phyloP scores from a whole-genome alignment of 257 asterid species.

The Rubia yunnanensis region DNA sequence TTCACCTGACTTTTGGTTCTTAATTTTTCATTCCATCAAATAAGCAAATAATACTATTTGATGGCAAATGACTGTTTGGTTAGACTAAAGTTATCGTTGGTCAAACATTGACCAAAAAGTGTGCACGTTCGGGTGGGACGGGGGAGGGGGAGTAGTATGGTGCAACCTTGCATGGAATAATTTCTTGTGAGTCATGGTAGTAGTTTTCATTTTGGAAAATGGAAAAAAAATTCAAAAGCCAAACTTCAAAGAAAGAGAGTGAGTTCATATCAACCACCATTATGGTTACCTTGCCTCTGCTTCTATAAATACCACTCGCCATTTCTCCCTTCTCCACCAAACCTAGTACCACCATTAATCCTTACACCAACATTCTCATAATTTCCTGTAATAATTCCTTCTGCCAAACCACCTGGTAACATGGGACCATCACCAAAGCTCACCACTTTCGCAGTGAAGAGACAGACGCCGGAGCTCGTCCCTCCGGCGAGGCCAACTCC shows the following conservation, averaged over 20 bases:
- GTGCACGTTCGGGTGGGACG: too few species aligned
- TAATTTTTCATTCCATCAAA: too few species aligned
- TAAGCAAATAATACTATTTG: too few species aligned
- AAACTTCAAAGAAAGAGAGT: not conserved
- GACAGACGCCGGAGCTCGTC: slow-evolving; percentile 37
- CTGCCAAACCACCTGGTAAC: too few species aligned
- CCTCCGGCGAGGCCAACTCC: slow-evolving; percentile 55
- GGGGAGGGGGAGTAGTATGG: too few species aligned
- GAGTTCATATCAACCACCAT: not conserved
- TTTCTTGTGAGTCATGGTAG: too few species aligned
- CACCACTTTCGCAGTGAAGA: slow-evolving; percentile 30
- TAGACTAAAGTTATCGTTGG: too few species aligned
- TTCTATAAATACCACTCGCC: not conserved
- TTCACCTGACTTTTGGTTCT: too few species aligned
- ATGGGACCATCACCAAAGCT: not conserved
- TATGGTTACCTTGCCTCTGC: not conserved
- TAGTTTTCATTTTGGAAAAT: too few species aligned
- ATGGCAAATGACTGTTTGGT: too few species aligned
- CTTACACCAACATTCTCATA: not conserved
- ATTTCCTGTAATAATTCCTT: not conserved
- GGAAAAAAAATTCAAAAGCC: not conserved
- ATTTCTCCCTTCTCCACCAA: not conserved
- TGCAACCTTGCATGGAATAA: too few species aligned
- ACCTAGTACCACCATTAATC: not conserved
- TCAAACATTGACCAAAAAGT: too few species aligned